Evolutionary conservation across 2,329 filamentous ascomycete genomes (phyloP), one percentile per base, ranked within the genome.

Genomic region (Trichophyton mentagrophytes): DNA sequence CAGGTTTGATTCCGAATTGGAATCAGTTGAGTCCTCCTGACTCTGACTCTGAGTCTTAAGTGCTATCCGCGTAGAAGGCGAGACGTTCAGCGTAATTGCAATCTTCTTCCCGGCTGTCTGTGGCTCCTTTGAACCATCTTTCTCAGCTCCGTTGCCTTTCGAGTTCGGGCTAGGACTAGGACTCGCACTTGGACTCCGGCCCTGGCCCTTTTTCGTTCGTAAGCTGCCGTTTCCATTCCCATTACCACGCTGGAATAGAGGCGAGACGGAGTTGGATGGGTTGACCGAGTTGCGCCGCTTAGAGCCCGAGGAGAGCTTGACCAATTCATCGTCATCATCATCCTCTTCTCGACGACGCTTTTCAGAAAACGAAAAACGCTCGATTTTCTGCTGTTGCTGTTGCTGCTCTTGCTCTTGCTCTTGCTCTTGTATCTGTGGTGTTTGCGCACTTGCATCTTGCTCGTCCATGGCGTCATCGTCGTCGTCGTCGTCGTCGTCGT

Each of bases 321-420:
- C 85, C n/a, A 97, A 76, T 69, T 92, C 89, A 65, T 96, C 91
- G 61, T 96, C 91, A 53, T 96, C 92, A 64, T 95, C 90, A 61
- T 96, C 92, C 70, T 96, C 91, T 67, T 80, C 77, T 49, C 93
- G 84, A 56, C 92, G 83, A 56, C 92, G 86, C 74, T 97, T 97
- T 72, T 95, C 89, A 0, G 90, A 57, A 30, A 63, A 61, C 0
- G 90, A 53, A 20, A 60, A 61, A 0, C 60, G 57, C 42, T 60
- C 60, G 8, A 61, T 27, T 20, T 60, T 59, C 53, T 47, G 42
- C 38, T 60, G 61, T 40, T 59, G 57, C 5, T 38, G 9, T 4
- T 38, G 33, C 9, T 36, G 33, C 2, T 36, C 0, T 3, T 36
- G 33, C 8, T 9, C 33, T 13, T 9, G 33, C 9, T 30, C 27